phyloP scores from a whole-genome alignment of 1,139 yeast species.

The Lizanozyma gosingica region DNA sequence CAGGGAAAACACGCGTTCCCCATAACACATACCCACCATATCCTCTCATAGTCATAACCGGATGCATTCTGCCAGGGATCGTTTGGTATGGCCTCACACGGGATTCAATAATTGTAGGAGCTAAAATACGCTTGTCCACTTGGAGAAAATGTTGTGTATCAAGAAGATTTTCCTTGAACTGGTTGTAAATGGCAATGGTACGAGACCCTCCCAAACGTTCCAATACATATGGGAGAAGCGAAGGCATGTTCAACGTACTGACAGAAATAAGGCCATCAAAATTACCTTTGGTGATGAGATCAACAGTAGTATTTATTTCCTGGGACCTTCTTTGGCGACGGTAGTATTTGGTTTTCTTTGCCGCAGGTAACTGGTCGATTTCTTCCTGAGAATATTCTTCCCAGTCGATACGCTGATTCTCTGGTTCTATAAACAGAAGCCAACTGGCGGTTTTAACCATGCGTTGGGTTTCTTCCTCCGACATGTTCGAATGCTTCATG shows the following conservation, averaged over 20 bases:
- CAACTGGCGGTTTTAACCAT: constrained; percentile 67
- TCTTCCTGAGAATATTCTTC: constrained; percentile 44
- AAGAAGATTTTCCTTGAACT: constrained; percentile 68
- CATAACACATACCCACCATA: constrained; percentile 84
- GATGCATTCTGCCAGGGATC: constrained; percentile 89
- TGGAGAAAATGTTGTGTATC: constrained; percentile 63
- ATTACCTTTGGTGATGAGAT: constrained; percentile 37
- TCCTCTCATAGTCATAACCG: constrained; percentile 87
- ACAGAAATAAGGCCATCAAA: constrained; percentile 77
- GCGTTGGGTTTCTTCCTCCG: constrained; percentile 40
- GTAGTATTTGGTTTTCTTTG: constrained; percentile 58
- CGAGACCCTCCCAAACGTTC: constrained; percentile 78
- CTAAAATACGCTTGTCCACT: constrained; percentile 61
- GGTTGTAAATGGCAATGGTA: constrained; percentile 75
- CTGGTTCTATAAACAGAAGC: constrained; percentile 77
- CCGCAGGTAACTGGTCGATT: constrained; percentile 45
- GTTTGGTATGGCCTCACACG: constrained; percentile 86
- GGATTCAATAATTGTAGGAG: constrained; percentile 78
- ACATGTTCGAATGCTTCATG: constrained; percentile 55
- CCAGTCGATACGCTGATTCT: constrained; percentile 45
- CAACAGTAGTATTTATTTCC: constrained; percentile 46
- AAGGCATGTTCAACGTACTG: constrained; percentile 61
- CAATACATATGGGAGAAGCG: constrained; percentile 53
- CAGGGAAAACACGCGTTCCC: constrained; percentile 78
- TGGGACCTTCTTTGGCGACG: constrained; percentile 54